These are phyloP conservation scores for Symbiodinium natans DNA, from an alignment of 73 alveolate genomes.

Conservation along the genomic window DNA sequence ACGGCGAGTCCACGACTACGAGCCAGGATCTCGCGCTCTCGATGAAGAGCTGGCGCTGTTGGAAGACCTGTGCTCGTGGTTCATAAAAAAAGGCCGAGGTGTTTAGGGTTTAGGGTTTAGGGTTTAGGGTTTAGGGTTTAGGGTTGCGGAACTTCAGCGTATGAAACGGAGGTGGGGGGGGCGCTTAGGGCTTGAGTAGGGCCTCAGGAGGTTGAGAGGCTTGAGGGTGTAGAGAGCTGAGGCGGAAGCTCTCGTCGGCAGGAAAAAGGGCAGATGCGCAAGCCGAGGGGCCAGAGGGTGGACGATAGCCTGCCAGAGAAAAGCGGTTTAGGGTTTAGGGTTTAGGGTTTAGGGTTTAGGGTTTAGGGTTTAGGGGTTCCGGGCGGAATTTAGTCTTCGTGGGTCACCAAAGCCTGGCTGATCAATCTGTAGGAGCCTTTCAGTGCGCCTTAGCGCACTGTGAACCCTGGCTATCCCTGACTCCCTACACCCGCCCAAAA, in stretches of 20 bases:
- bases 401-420: too few species aligned
- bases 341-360: not conserved
- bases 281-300: not conserved
- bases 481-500: too few species aligned
- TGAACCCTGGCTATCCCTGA: too few species aligned
- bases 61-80: not conserved
- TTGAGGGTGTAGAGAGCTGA: not conserved
- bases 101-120: not conserved
- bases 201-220: not conserved
- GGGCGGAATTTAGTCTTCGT: not conserved
- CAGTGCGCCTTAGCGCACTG: too few species aligned
- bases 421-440: too few species aligned
- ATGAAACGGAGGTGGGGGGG: too few species aligned
- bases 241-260: too few species aligned
- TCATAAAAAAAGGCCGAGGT: too few species aligned
- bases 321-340: not conserved
- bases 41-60: not conserved
- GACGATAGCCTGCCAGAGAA: not conserved
- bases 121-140: too few species aligned
- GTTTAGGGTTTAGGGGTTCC: not conserved
- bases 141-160: too few species aligned
- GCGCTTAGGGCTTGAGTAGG: too few species aligned
- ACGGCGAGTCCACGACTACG: not conserved
- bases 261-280: too few species aligned
- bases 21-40: not conserved